These are phyloP conservation scores for Lactarius psammicola DNA, from an alignment of 768 basidiomycete species.

Conservation along the genomic window DNA sequence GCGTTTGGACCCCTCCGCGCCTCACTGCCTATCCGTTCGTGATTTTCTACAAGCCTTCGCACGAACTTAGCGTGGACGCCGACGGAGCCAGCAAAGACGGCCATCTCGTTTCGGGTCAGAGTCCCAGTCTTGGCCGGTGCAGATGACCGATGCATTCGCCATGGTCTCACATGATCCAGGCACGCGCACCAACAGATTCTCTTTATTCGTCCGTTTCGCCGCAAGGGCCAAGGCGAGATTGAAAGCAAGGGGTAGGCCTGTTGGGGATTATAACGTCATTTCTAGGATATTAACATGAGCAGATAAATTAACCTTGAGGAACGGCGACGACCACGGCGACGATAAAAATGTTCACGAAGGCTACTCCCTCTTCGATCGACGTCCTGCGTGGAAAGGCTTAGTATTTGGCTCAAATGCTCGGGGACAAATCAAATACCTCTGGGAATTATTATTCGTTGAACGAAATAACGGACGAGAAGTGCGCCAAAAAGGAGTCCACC, in stretches of 20 bases:
- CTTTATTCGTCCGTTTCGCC: slow-evolving; percentile 95
- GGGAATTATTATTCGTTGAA: slow-evolving; percentile 64
- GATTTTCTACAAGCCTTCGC: slow-evolving; percentile 67
- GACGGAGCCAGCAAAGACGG: slow-evolving; percentile 91
- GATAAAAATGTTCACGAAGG: slow-evolving; percentile 90
- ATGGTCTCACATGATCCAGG: slow-evolving; percentile 97
- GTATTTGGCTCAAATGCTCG: not conserved
- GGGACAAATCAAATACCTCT: slow-evolving; percentile 41
- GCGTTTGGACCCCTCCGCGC: slow-evolving; percentile 42
- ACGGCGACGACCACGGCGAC: slow-evolving; percentile 86
- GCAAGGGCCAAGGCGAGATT: slow-evolving; percentile 95
- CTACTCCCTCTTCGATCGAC: slow-evolving; percentile 79
- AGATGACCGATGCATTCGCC: slow-evolving; percentile 95
- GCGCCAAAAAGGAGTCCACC: slow-evolving; percentile 78
- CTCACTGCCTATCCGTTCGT: slow-evolving; percentile 66
- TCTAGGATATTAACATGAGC: slow-evolving; percentile 15
- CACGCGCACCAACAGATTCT: slow-evolving; percentile 93
- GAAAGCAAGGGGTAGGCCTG: slow-evolving; percentile 90
- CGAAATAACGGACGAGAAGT: slow-evolving; percentile 94
- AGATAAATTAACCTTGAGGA: slow-evolving; percentile 58
- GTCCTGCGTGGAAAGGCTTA: slow-evolving; percentile 44
- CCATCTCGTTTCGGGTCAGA: slow-evolving; percentile 93
- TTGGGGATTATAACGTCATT: slow-evolving; percentile 16
- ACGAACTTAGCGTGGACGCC: slow-evolving; percentile 96
- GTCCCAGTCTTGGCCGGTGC: slow-evolving; percentile 97